These are phyloP conservation scores for Lipomyces starkeyi DNA, from an alignment of 805 yeast species.

Conservation along the genomic window DNA sequence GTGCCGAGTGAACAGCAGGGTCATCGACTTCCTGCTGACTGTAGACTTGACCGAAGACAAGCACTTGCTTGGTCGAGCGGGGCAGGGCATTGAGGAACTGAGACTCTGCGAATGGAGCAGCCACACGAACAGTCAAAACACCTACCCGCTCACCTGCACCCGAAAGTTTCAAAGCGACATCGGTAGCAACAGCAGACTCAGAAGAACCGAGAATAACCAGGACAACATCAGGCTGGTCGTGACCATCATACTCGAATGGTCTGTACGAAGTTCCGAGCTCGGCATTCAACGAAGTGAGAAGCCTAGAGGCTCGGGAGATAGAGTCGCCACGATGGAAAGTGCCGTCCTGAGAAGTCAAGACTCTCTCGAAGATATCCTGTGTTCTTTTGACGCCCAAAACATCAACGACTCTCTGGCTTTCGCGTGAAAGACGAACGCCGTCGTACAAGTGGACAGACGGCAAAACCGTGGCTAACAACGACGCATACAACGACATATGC, in stretches of 20 bases:
- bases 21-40: constrained; percentile 46
- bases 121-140: constrained; percentile 73
- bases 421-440: constrained; percentile 69
- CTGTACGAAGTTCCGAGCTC: constrained; percentile 60
- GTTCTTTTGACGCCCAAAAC: constrained; percentile 48
- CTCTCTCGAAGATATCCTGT: constrained; percentile 36
- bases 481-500: constrained; percentile 66
- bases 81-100: constrained; percentile 69
- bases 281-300: constrained; percentile 57
- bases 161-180: constrained; percentile 50
- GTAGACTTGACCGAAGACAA: constrained; percentile 67
- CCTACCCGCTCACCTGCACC: constrained; percentile 57
- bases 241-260: constrained; percentile 76
- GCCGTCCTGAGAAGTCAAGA: constrained; percentile 18
- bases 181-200: constrained; percentile 62
- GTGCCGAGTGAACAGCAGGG: constrained; percentile 49
- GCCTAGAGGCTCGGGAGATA: constrained; percentile 37
- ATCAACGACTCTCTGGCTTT: constrained; percentile 48
- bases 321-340: constrained; percentile 28
- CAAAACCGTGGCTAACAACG: constrained; percentile 58
- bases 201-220: constrained; percentile 80
- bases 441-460: constrained; percentile 80
- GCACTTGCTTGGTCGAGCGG: constrained; percentile 59
- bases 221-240: constrained; percentile 66
- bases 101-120: constrained; percentile 74